Conservation (phyloP, 768 basidiomycete genomes). For the Trametes cubensis region DNA sequence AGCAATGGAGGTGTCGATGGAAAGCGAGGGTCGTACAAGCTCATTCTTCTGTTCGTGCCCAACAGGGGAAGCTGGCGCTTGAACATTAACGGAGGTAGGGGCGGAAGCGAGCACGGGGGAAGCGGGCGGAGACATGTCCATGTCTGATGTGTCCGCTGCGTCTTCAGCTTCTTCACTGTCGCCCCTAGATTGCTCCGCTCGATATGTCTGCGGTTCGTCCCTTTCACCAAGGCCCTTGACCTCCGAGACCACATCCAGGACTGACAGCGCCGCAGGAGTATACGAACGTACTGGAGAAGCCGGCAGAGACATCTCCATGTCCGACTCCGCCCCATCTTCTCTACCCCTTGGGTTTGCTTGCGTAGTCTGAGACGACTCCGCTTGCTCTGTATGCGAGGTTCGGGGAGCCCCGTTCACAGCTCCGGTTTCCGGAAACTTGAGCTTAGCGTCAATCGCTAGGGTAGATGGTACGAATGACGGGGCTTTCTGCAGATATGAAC, state of each 20-base stretch:
- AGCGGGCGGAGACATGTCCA: slow-evolving; percentile 25
- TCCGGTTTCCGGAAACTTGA: slow-evolving; percentile 12
- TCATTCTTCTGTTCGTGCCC: slow-evolving; percentile 3
- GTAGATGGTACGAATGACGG: slow-evolving; percentile 23
- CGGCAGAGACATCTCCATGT: slow-evolving; percentile 25
- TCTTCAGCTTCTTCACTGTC: slow-evolving; percentile 5
- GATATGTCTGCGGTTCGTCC: neutral
- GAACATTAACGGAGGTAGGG: neutral
- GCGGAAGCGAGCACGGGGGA: slow-evolving; percentile 9
- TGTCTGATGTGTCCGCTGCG: slow-evolving; percentile 16
- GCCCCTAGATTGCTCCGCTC: neutral
- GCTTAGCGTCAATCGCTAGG: slow-evolving; percentile 15
- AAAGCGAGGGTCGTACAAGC: slow-evolving; percentile 8
- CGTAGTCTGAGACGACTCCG: neutral
- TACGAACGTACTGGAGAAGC: slow-evolving; percentile 12
- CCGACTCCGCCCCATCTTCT: slow-evolving; percentile 18
- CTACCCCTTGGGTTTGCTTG: too few relatives aligned
- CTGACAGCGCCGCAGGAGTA: neutral
- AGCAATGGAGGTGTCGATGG: slow-evolving; percentile 14
- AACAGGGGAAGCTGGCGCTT: neutral
- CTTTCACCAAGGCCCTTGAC: slow-evolving; percentile 10
- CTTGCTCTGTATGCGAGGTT: too few relatives aligned
- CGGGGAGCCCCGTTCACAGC: neutral
- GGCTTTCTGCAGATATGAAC: slow-evolving; percentile 6
- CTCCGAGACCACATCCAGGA: slow-evolving; percentile 8